These are phyloP conservation scores for Ilyonectria sp. DNA, from an alignment of 2,329 filamentous ascomycete species.

Conservation along the genomic window DNA sequence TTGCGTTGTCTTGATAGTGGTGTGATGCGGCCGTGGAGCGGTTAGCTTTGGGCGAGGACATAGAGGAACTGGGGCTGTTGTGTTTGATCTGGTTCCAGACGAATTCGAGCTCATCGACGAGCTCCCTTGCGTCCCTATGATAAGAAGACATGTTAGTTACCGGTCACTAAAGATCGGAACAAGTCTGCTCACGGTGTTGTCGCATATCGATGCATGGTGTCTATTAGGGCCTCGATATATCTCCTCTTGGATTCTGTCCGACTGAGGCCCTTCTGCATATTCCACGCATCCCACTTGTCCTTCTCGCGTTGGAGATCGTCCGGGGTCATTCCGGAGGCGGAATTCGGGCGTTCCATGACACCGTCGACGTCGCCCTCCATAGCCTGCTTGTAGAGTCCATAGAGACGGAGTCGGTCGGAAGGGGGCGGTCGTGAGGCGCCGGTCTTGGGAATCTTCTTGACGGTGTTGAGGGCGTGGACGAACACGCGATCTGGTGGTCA, in stretches of 20 bases:
- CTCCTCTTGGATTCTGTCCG: slow-evolving; percentile 94
- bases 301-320: slow-evolving; percentile 73
- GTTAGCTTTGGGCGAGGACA: slow-evolving; percentile 68
- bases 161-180: slow-evolving; percentile 2
- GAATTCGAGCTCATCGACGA: slow-evolving; percentile 96
- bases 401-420: slow-evolving; percentile 88
- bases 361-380: slow-evolving; percentile 98
- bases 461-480: slow-evolving; percentile 97
- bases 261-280: slow-evolving; percentile 84
- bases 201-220: slow-evolving; percentile 97
- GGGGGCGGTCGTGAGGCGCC: slow-evolving; percentile 91
- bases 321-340: slow-evolving; percentile 60
- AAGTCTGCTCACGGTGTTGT: slow-evolving; percentile 77
- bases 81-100: slow-evolving; percentile 99
- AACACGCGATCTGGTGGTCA: slow-evolving; percentile 89
- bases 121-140: slow-evolving; percentile 81
- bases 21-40: slow-evolving; percentile 51
- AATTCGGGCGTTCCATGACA: slow-evolving; percentile 87
- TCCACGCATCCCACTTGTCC: slow-evolving; percentile 95
- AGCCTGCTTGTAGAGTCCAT: slow-evolving; percentile 98
- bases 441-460: slow-evolving; percentile 96
- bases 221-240: slow-evolving; percentile 94
- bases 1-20: slow-evolving; percentile 63
- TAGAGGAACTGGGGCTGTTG: slow-evolving; percentile 78
- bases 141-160: slow-evolving; percentile 38